These are phyloP conservation scores for Cryptosporidium felis DNA, from an alignment of 169 alveolate species.

Conservation along the genomic window DNA sequence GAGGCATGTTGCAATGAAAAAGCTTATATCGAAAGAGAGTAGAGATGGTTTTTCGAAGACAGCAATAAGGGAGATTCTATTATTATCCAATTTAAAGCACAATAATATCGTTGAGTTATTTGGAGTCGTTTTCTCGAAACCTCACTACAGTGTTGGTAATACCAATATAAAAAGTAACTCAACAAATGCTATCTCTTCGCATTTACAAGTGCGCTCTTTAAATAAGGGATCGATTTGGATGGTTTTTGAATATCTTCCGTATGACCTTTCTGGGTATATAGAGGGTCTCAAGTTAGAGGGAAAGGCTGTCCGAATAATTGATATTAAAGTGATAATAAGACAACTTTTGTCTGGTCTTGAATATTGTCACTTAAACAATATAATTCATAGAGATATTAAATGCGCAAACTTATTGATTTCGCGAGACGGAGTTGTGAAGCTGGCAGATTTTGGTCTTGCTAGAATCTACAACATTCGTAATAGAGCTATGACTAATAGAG, in stretches of 20 bases:
- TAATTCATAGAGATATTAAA: conserved; percentile 89
- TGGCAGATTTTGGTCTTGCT: conserved; percentile 97
- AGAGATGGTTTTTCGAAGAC: conserved; percentile 89
- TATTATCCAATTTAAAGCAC: conserved; percentile 82
- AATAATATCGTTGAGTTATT: conserved; percentile 81
- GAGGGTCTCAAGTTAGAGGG: conserved; percentile 80
- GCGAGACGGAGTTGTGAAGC: conserved; percentile 90
- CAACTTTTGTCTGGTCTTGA: conserved; percentile 86
- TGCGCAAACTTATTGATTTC: conserved; percentile 90
- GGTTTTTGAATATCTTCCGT: conserved; percentile 87
- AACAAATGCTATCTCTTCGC: not conserved
- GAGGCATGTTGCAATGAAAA: conserved; percentile 85
- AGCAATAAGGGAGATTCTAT: conserved; percentile 85
- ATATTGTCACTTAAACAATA: conserved; percentile 86
- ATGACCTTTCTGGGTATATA: conserved; percentile 84
- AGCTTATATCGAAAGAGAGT: conserved; percentile 83
- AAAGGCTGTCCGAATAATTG: conserved; percentile 73
- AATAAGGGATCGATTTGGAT: conserved; percentile 80
- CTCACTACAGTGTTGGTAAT: conserved; percentile 16
- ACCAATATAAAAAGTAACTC: conserved; percentile 1
- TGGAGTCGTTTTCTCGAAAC: conserved; percentile 82
- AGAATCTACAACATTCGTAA: conserved; percentile 79
- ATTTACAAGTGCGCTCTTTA: not conserved
- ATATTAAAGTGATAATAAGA: conserved; percentile 81
- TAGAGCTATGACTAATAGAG: conserved; percentile 90